Conservation (phyloP, 495 filamentous ascomycete genomes). For the Xylaria flabelliformis region DNA sequence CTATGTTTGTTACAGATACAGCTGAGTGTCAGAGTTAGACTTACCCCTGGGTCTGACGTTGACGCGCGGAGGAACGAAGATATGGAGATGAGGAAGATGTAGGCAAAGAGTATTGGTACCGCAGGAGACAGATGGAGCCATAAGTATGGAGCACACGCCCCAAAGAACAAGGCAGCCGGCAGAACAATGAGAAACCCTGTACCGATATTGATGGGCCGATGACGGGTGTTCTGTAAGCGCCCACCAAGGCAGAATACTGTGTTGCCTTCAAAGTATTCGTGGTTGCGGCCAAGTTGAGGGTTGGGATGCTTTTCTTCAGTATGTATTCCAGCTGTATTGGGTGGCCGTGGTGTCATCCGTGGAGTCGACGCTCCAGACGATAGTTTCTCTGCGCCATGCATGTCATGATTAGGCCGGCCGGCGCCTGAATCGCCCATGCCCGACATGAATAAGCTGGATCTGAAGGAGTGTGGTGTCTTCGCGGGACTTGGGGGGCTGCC, state of each 20-base stretch:
- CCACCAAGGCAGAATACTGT: conserved; percentile 88
- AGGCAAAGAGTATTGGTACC: conserved; percentile 88
- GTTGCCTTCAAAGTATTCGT: conserved; percentile 91
- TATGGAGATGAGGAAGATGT: conserved; percentile 85
- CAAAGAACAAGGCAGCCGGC: conserved; percentile 82
- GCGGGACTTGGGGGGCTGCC: conserved; percentile 58
- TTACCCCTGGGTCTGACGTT: conserved; percentile 87
- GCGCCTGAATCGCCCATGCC: conserved; percentile 50
- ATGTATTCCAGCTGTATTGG: conserved; percentile 35
- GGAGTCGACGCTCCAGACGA: conserved; percentile 79
- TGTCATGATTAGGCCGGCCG: conserved; percentile 58
- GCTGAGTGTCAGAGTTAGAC: conserved; percentile 39
- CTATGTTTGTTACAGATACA: neutral
- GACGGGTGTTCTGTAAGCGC: conserved; percentile 83
- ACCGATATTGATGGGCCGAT: conserved; percentile 89
- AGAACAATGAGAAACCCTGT: conserved; percentile 80
- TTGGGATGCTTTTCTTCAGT: conserved; percentile 38
- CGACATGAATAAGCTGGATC: conserved; percentile 69
- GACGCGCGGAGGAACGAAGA: conserved; percentile 95
- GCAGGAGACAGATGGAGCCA: conserved; percentile 92
- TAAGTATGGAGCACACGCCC: conserved; percentile 85
- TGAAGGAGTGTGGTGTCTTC: conserved; percentile 77
- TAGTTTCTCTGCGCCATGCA: conserved; percentile 74
- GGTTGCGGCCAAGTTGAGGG: conserved; percentile 70
- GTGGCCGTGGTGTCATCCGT: conserved; percentile 50